Evolutionary conservation across 2,329 filamentous ascomycete genomes (phyloP).

Genomic region (Cytospora piceicola): DNA sequence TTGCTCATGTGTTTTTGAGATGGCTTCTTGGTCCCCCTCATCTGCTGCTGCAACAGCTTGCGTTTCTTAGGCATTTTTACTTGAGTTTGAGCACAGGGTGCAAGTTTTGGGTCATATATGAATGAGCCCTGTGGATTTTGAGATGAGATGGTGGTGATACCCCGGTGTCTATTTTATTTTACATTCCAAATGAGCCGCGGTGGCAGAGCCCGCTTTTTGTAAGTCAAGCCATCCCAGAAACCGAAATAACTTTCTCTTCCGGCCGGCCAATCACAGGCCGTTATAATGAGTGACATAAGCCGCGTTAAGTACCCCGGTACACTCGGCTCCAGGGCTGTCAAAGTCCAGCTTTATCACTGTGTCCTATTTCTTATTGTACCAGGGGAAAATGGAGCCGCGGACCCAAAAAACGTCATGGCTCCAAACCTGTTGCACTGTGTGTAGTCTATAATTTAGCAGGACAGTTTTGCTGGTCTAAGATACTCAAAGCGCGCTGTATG

Average conservation of each 20-base stretch:
- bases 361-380: not conserved
- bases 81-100: not conserved
- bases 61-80: constrained; percentile 42
- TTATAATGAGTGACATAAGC: constrained; percentile 5
- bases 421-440: not conserved
- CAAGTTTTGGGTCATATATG: not conserved
- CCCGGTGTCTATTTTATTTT: constrained; percentile 8
- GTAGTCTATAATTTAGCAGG: not conserved
- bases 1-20: constrained; percentile 33
- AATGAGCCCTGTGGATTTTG: not conserved
- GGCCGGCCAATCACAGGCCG: not conserved
- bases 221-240: constrained; percentile 3
- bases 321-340: not conserved
- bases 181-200: constrained; percentile 15
- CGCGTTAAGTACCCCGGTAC: constrained; percentile 10
- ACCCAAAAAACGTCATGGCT: not conserved
- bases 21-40: constrained; percentile 30
- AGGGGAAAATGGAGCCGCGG: not conserved
- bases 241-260: not conserved
- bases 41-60: not conserved
- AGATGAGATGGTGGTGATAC: not conserved
- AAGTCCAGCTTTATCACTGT: not conserved
- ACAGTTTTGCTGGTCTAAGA: not conserved
- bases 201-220: constrained; percentile 24
- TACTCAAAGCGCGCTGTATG: not conserved